Base-by-base conservation (phyloP, 192 early-diverging fungal genomes). In the Entomortierella beljakovae region DNA sequence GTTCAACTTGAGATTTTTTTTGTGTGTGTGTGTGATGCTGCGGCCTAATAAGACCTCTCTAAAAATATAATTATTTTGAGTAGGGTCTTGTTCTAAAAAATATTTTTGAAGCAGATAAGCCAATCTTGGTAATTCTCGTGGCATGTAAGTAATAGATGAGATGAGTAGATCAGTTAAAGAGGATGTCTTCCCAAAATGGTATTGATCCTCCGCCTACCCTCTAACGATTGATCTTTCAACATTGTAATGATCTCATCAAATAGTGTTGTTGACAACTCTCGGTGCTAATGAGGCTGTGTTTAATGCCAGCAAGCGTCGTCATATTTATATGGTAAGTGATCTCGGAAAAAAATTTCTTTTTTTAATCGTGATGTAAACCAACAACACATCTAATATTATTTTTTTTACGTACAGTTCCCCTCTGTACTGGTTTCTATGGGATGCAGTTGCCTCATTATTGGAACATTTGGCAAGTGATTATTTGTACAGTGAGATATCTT, bases 261-360 rank as follows among this genome's bases (percentile, higher is more conserved):
- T 57, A 89, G 88, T 84, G 20, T 53, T 85, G 3, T 81, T 94
- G 22, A 87, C 91, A 18, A 50, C 85, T 9, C 65, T 94, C 34
- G 92, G 88, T 8, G 81, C 93, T 0, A 82, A 88, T 42, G 92
- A 95, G 66, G 86, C 90, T 9, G 83, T 88, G 0, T 93, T 86
- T 67, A 92, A 92, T 85, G 86, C 88, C 54, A 84, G 89, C 18
- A 93, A 92, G 68, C 83, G 81, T 51, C 87, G 89, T 22, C 88
- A 94, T 58, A 80, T 88, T 6, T 90, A 90, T 34, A 93, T 97
- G 93, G 91, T 94, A 84, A 70, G 29, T 10, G 28, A 2, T 51
- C 15, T 5, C 26, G 31, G 55, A 42, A 18, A 32, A 33, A 33
- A 49, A 74, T 16, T 9, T 8, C 11, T 29, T 51, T 37, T 52